Base-by-base conservation (phyloP, 768 basidiomycete genomes). In the Artomyces pyxidatus region DNA sequence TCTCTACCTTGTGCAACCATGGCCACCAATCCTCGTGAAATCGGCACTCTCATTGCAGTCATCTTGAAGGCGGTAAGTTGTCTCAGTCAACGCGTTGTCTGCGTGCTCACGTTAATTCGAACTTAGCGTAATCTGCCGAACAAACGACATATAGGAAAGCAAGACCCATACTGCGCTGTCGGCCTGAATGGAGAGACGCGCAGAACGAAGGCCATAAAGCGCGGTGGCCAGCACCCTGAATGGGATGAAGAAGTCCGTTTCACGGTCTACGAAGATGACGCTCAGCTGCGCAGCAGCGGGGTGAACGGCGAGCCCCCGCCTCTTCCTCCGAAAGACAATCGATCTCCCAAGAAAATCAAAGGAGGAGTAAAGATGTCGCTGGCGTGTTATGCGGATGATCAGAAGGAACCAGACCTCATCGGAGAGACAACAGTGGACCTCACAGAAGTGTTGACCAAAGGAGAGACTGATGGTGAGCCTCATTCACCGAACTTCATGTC, bases 211-310 rank as follows among this genome's bases (percentile, higher is more conserved):
- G 82, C 91, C n/a, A 85, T 97, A 64, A 94, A 89, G 63, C 85
- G 91, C 26, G 96, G 96, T 43, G 96, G 96, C 16, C 96, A 99
- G 64, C 93, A 96, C 65, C 96, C 96, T 5, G 92, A 92, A 68
- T 99, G 96, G 94, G 96, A 99, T 63, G 93, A 96, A 59, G 96
- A 99, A 68, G 73, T 98, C 60, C 84, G 96, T 37, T 98, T 97
- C 67, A 83, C 85, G 22, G 71, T 99, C 39, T 78, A 74, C 55
- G 94, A 97, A 61, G 90, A 91, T 55, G 67, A 71, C 27, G 73
- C 78, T 26, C 78, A 75, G 6, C 5, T 42, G 6, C 49, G 47
- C 45, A 48, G 9, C 17, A 30, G 42, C 6, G 41, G 49, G 35
- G 47, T 50, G 8, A 49, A 57, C 19, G 56, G 54, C 55, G 70